phyloP scores from a whole-genome alignment of 2,329 filamentous ascomycete species.

The Raffaelea arxii region DNA sequence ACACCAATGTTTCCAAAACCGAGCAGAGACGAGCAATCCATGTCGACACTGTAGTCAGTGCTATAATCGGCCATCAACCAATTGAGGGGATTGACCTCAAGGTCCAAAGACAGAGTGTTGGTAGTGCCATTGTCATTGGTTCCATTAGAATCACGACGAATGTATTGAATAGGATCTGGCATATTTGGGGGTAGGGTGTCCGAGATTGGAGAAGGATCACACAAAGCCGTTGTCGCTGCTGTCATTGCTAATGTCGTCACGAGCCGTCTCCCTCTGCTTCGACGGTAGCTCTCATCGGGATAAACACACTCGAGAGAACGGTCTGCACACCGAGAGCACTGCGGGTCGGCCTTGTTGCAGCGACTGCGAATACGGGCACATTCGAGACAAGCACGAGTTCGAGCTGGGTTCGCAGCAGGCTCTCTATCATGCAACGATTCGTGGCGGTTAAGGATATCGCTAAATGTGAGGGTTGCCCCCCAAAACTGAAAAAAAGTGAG shows the following conservation, averaged over 20 bases:
- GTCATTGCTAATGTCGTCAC: neutral
- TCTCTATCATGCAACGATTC: neutral
- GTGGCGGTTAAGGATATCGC: conserved; percentile 3
- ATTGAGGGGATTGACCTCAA: conserved; percentile 11
- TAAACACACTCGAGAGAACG: conserved; percentile 1
- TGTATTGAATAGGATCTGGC: neutral
- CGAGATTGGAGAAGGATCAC: neutral
- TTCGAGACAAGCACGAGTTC: conserved; percentile 1
- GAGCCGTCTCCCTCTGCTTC: neutral
- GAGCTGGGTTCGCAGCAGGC: neutral
- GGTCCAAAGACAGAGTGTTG: neutral
- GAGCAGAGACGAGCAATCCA: conserved; percentile 13
- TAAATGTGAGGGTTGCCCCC: neutral
- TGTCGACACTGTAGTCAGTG: conserved; percentile 13
- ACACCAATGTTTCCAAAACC: too few species aligned
- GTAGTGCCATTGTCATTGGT: neutral
- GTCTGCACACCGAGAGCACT: neutral
- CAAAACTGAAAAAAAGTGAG: neutral
- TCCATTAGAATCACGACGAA: neutral
- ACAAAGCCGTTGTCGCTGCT: too few species aligned
- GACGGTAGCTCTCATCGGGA: neutral
- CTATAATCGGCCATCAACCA: conserved; percentile 16
- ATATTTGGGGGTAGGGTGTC: neutral
- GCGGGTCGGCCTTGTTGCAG: conserved; percentile 1
- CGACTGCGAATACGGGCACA: conserved; percentile 1